Percentiles rank a stretch among this genome's conserved stretches.
These are phyloP conservation scores for Fraxinus xanthoxyloides DNA, from an alignment of 305 asterid species.

Conservation along the genomic window DNA sequence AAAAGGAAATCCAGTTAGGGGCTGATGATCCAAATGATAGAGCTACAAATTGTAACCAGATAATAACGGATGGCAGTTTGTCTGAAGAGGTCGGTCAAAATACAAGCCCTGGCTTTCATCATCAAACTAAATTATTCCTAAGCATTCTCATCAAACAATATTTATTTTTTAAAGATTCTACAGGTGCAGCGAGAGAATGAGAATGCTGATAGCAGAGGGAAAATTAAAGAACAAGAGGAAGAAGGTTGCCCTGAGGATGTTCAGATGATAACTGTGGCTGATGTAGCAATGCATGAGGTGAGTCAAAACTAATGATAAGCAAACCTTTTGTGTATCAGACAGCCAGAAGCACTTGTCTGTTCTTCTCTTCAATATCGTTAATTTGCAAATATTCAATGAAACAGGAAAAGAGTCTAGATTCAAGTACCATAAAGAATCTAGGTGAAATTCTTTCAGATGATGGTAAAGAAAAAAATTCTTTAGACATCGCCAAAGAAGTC, in stretches of 20 bases:
- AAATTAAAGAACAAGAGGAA: slow-evolving; percentile 22
- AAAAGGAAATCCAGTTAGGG: background rate
- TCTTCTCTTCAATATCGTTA: background rate
- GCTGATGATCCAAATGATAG: background rate
- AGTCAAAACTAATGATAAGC: background rate
- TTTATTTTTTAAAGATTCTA: slow-evolving; percentile 20
- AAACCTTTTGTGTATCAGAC: background rate
- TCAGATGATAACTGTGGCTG: slow-evolving; percentile 14
- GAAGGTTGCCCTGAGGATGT: slow-evolving; percentile 22
- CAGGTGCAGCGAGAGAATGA: slow-evolving; percentile 28
- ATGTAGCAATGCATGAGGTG: background rate
- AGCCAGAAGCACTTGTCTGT: background rate
- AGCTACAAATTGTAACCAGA: background rate
- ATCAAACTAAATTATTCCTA: background rate
- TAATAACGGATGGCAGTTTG: background rate
- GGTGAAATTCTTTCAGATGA: background rate
- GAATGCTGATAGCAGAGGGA: slow-evolving; percentile 9
- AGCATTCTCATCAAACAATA: background rate
- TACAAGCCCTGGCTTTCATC: background rate
- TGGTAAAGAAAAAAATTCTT: background rate
- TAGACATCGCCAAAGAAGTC: slow-evolving; percentile 1
- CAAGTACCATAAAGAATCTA: background rate
- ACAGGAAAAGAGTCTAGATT: background rate
- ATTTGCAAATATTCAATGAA: background rate
- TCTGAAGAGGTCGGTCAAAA: background rate